These are phyloP conservation scores for Fusarium verticillioides DNA, from an alignment of 2,329 filamentous ascomycete genomes.

Conservation along the genomic window DNA sequence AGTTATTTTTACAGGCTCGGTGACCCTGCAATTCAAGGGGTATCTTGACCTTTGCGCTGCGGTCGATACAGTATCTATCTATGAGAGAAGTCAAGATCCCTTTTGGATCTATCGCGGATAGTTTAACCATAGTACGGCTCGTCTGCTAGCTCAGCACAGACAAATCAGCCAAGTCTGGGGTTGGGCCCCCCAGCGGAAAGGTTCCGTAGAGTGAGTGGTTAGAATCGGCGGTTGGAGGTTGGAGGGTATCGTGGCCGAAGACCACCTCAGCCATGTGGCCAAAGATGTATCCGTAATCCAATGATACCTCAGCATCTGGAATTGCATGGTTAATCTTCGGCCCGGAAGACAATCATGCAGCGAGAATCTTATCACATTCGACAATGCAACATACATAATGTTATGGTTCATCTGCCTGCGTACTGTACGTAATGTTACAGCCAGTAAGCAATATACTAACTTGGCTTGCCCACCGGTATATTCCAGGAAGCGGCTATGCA, in stretches of 20 bases:
- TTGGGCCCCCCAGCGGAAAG: conserved; percentile 24
- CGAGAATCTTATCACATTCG: conserved; percentile 22
- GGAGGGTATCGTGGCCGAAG: conserved; percentile 8
- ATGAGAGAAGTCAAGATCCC: background rate
- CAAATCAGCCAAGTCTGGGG: background rate
- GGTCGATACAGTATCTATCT: background rate
- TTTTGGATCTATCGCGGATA: background rate
- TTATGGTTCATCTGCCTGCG: conserved; percentile 11
- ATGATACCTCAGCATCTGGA: conserved; percentile 1
- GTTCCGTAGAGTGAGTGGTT: conserved; percentile 28
- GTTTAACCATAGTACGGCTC: background rate
- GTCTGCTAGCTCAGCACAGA: conserved; percentile 11
- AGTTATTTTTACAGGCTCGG: conserved; percentile 31
- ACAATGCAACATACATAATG: conserved; percentile 1
- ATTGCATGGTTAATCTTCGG: conserved; percentile 36
- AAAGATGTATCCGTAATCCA: background rate
- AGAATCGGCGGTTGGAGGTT: conserved; percentile 27
- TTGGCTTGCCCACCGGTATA: background rate
- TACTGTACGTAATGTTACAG: conserved; percentile 26
- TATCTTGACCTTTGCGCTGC: conserved; percentile 14
- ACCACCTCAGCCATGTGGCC: conserved; percentile 16
- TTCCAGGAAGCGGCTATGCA: conserved; percentile 4
- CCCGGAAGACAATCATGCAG: background rate
- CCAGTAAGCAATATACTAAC: background rate
- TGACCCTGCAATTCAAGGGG: background rate